Evolutionary conservation across 345 rosid species (phyloP).

Genomic region (Populus davidiana): DNA sequence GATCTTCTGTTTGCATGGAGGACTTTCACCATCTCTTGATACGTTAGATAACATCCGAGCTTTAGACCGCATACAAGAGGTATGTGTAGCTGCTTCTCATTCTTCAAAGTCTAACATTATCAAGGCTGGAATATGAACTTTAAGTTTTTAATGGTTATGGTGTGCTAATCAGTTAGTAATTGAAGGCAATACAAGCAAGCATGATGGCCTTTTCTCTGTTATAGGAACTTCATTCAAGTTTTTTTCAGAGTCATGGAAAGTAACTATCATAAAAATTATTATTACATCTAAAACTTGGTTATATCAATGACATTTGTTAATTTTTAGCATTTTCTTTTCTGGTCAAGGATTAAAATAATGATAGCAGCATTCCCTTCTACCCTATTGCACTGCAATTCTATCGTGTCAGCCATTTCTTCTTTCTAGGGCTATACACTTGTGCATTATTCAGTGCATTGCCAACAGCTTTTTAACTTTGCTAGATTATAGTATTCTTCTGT

Average conservation of each 20-base stretch:
- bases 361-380: background rate
- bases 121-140: background rate
- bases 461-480: background rate
- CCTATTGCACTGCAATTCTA: background rate
- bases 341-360: background rate
- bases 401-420: background rate
- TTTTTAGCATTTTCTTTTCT: background rate
- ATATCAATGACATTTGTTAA: background rate
- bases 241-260: background rate
- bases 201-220: background rate
- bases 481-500: background rate
- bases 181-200: background rate
- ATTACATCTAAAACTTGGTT: background rate
- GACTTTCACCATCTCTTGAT: conserved; percentile 91
- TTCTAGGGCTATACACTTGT: background rate
- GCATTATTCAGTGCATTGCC: background rate
- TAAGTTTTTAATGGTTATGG: background rate
- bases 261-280: background rate
- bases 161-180: background rate
- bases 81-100: conserved; percentile 13
- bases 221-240: background rate
- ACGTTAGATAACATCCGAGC: conserved; percentile 86
- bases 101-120: background rate
- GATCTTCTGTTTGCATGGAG: conserved; percentile 96
- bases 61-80: conserved; percentile 97